A percentile compares a stretch with the other conserved stretches of the same genome.
Conservation (phyloP, 129 eudicot species). For the Escallonia rubra region DNA sequence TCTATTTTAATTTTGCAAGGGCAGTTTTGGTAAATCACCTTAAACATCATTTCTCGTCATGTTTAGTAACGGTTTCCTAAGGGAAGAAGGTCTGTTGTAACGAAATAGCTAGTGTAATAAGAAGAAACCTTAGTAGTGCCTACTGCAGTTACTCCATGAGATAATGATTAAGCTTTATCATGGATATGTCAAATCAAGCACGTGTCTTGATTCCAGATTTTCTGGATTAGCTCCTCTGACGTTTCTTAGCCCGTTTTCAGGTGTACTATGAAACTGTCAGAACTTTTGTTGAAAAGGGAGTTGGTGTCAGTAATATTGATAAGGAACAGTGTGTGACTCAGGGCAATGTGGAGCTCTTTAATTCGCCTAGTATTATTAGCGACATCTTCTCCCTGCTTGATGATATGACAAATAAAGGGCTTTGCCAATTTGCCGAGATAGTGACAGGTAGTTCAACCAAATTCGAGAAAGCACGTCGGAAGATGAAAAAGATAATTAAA, state of each 20-base stretch:
- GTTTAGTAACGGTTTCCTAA: no score
- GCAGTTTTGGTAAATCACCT: no score
- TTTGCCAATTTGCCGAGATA: constrained; percentile 30
- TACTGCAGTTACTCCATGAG: no score
- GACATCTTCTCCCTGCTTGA: constrained; percentile 34
- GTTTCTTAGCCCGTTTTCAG: constrained; percentile 27
- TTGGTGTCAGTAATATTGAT: constrained; percentile 19
- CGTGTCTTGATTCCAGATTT: background rate
- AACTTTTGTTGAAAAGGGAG: constrained; percentile 35
- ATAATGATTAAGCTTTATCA: no score
- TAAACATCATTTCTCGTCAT: no score
- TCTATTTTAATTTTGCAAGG: no score
- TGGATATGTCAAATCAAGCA: no score
- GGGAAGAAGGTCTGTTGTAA: no score
- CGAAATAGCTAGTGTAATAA: no score
- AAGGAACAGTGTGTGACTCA: constrained; percentile 1
- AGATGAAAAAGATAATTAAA: constrained; percentile 49
- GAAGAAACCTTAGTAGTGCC: no score
- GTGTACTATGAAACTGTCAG: constrained; percentile 45
- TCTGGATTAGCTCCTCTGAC: background rate
- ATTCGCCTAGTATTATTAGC: constrained; percentile 19
- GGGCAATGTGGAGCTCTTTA: constrained; percentile 15
- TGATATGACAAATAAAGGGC: constrained; percentile 60
- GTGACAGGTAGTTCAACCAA: constrained; percentile 40
- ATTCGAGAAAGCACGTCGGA: constrained; percentile 57